A percentile compares a stretch with the other conserved stretches of the same genome.
These are phyloP conservation scores for Apiotrichum gracile DNA, from an alignment of 1,284 basidiomycete species.

Conservation along the genomic window DNA sequence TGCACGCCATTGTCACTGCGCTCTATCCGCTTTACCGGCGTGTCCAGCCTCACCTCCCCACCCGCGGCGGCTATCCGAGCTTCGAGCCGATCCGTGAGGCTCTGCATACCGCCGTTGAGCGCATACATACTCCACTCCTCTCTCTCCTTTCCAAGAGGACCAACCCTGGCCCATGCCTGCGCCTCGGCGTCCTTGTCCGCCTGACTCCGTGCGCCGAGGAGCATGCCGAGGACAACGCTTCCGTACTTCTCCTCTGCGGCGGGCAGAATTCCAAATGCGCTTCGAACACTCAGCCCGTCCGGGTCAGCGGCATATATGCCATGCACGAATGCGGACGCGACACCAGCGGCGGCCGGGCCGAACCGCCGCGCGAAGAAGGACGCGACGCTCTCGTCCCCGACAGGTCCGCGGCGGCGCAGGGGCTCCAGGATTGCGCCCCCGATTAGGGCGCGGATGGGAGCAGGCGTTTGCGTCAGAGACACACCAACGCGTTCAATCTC, in stretches of 20 bases:
- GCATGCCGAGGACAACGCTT: conserved; percentile 65
- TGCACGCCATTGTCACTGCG: neutral
- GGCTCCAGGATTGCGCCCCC: conserved; percentile 58
- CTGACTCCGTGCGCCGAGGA: conserved; percentile 45
- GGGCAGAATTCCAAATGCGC: conserved; percentile 70
- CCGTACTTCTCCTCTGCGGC: conserved; percentile 60
- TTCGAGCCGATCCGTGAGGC: conserved; percentile 59
- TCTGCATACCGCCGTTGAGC: conserved; percentile 61
- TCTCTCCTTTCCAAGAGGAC: conserved; percentile 26
- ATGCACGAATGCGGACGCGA: conserved; percentile 81
- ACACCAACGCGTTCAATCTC: conserved; percentile 4
- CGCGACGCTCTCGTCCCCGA: conserved; percentile 73
- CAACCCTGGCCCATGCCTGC: conserved; percentile 11
- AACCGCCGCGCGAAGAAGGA: conserved; percentile 71
- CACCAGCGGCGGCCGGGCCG: conserved; percentile 63
- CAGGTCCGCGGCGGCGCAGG: conserved; percentile 44
- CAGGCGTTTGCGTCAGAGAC: neutral
- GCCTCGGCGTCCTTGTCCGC: conserved; percentile 17
- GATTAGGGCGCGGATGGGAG: conserved; percentile 45
- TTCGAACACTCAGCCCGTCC: conserved; percentile 63
- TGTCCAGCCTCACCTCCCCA: conserved; percentile 56
- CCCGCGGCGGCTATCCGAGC: conserved; percentile 50
- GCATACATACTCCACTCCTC: conserved; percentile 40
- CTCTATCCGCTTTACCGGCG: conserved; percentile 35
- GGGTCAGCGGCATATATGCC: conserved; percentile 90